Evolutionary conservation across 2,329 filamentous ascomycete genomes (phyloP), one percentile per base, ranked within the genome.

Genomic region (Trichoderma pleuroti): DNA sequence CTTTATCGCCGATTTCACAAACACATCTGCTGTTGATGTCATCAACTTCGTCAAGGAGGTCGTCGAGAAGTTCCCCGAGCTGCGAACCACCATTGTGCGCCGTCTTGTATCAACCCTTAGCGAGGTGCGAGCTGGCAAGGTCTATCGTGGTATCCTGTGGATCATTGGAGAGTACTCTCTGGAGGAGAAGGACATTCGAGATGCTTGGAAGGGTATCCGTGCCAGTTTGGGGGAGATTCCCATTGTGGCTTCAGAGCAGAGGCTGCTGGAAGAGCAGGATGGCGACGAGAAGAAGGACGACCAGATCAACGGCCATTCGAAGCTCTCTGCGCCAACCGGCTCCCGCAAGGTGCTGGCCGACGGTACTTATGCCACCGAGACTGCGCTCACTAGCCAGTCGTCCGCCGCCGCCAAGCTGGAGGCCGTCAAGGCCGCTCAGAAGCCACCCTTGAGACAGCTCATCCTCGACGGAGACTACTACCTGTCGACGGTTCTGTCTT

Each of bases 11-110:
- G 96, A 99, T 81, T 98, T 98, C 81, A 98, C 97, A 85, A 98
- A 97, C 78, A 92, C 93, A 57, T 97, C 95, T 1, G 96, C 96
- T 1, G 93, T 99, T 34, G 96, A 99, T 81, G 95, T 99, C 68
- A 98, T 99, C 78, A 94, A 93, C 69, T 99, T 99, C 78, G 94
- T 99, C 74, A 99, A 99, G 83, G 96, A 99, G 80, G 96, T 99
- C 4, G 95, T 98, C 8, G 96, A 99, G 83, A 97, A 97, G 78
- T 99, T 98, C 85, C 96, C 96, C 9, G 90, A 93, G 76, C 87
- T 99, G 71, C 91, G 96, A 72, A 89, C 91, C 39, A 92, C 93
- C 1, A 98, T 99, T 75, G 91, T 98, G 8, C 90, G 92, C 77
- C 92, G 94, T 72, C 85, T 99, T 18, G 94, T 98, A 8, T 92